Conservation (phyloP, 371 early-diverging fungal species). For the Apophysomyces trapeziformis region DNA sequence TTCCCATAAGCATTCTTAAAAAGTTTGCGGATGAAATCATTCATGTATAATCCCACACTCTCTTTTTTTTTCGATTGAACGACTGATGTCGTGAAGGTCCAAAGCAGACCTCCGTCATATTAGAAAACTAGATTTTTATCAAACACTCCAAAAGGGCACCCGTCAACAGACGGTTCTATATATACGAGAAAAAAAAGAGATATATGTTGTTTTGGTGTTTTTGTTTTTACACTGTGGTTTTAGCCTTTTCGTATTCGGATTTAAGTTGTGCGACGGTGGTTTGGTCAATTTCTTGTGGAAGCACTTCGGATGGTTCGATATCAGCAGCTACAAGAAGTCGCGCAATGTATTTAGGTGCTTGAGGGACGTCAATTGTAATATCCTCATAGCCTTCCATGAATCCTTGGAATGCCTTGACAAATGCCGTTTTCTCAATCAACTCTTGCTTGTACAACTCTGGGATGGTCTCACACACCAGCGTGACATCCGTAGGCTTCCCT, state of each 20-base stretch:
- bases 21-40: no score
- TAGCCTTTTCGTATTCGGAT: constrained; percentile 13
- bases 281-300: constrained; percentile 36
- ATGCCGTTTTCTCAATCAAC: constrained; percentile 43
- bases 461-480: constrained; percentile 60
- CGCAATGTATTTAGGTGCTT: constrained; percentile 70
- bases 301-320: constrained; percentile 58
- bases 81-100: no score
- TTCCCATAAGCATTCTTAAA: no score
- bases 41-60: no score
- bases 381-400: constrained; percentile 76
- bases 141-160: no score
- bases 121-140: no score
- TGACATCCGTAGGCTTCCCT: constrained; percentile 63
- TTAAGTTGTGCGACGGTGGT: constrained; percentile 8
- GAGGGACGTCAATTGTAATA: constrained; percentile 81
- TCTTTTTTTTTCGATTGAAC: no score
- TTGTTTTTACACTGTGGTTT: no score
- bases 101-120: no score
- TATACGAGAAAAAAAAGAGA: no score
- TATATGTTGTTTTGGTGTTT: no score
- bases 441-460: constrained; percentile 48
- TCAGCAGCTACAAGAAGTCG: constrained; percentile 60
- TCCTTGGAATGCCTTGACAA: constrained; percentile 59
- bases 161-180: no score